A percentile compares a stretch with the other conserved stretches of the same genome.
Conservation (phyloP, 1,139 yeast genomes). For the Kluyveromyces sp. region DNA sequence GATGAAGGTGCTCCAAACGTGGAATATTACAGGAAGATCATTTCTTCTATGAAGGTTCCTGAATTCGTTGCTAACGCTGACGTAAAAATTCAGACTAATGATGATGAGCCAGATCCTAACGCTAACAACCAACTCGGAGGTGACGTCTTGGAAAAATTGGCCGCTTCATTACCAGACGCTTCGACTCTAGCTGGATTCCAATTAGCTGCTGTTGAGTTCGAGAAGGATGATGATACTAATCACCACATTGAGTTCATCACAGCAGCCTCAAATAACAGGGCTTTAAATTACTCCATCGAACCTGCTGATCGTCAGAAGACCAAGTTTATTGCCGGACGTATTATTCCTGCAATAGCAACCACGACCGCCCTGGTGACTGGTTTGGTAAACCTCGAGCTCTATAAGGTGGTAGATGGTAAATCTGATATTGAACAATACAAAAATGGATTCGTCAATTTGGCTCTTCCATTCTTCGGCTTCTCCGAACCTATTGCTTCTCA, state of each 20-base stretch:
- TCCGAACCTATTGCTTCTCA: conserved; percentile 91
- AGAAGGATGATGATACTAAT: conserved; percentile 94
- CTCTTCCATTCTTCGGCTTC: conserved; percentile 93
- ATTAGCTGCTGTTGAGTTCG: conserved; percentile 82
- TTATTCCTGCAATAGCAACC: conserved; percentile 97
- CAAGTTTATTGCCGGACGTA: conserved; percentile 84
- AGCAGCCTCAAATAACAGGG: conserved; percentile 96
- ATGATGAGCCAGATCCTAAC: conserved; percentile 80
- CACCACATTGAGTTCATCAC: conserved; percentile 94
- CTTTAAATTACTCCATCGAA: conserved; percentile 81
- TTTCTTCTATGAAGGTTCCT: conserved; percentile 50
- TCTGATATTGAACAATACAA: conserved; percentile 78
- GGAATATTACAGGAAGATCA: conserved; percentile 40
- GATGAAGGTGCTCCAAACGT: conserved; percentile 45
- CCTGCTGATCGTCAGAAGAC: conserved; percentile 70
- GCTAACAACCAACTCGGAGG: conserved; percentile 49
- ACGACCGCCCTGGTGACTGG: conserved; percentile 97
- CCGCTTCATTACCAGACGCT: conserved; percentile 80
- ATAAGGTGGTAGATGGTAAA: conserved; percentile 75
- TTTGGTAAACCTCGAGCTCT: conserved; percentile 81
- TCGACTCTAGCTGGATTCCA: conserved; percentile 84
- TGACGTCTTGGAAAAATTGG: conserved; percentile 52
- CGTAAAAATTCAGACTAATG: conserved; percentile 78
- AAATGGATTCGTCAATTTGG: conserved; percentile 90
- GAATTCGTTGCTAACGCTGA: conserved; percentile 70